phyloP scores from a whole-genome alignment of 805 yeast species.

The Starmerella geochares region DNA sequence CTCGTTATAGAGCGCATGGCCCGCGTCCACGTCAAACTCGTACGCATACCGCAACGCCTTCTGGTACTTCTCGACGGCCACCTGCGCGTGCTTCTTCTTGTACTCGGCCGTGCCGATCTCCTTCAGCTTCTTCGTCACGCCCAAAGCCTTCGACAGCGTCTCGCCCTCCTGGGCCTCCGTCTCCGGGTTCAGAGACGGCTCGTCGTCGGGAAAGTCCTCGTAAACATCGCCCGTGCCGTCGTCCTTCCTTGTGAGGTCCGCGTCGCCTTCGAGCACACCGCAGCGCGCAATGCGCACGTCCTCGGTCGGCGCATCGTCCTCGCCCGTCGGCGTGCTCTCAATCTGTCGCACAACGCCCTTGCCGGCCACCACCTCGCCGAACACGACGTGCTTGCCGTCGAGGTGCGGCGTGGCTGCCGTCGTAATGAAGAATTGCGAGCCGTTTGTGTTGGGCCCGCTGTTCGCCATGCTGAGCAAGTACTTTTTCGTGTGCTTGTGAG shows the following conservation, averaged over 20 bases:
- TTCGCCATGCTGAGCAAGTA: constrained; percentile 93
- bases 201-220: constrained; percentile 68
- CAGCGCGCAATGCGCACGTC: constrained; percentile 67
- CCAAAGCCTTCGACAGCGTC: constrained; percentile 38
- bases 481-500: constrained; percentile 66
- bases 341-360: constrained; percentile 68
- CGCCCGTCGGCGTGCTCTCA: constrained; percentile 59
- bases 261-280: constrained; percentile 64
- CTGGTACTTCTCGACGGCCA: constrained; percentile 56
- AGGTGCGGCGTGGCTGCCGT: constrained; percentile 89
- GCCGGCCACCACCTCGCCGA: constrained; percentile 81
- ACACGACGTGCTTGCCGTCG: constrained; percentile 92
- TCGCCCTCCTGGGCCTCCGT: constrained; percentile 40
- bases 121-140: constrained; percentile 57
- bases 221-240: constrained; percentile 81
- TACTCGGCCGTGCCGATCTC: constrained; percentile 66
- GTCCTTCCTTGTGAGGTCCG: constrained; percentile 44
- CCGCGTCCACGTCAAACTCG: constrained; percentile 63
- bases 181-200: constrained; percentile 49
- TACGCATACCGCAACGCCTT: constrained; percentile 62
- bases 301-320: constrained; percentile 57
- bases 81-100: constrained; percentile 49
- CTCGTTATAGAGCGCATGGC: constrained; percentile 31
- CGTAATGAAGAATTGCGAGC: constrained; percentile 90
- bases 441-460: constrained; percentile 91